Conservation (phyloP, 805 yeast species). For the Metschnikowia kunwiensis region DNA sequence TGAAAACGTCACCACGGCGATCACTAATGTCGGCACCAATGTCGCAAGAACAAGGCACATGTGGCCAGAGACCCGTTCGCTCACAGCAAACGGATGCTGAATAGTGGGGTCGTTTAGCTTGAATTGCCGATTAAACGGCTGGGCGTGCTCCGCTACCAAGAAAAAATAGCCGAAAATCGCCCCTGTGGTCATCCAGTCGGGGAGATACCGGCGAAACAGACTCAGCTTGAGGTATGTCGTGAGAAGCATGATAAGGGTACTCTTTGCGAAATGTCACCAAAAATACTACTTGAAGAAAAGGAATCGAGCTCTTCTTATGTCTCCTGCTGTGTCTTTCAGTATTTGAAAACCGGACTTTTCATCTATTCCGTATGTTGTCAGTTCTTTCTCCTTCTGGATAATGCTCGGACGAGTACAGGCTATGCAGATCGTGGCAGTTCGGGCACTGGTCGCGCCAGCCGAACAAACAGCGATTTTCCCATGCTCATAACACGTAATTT, state of each 20-base stretch:
- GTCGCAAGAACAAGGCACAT: constrained; percentile 29
- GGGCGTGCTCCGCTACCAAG: constrained; percentile 29
- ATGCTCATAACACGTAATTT: too few relatives aligned
- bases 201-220: constrained; percentile 21
- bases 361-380: too few relatives aligned
- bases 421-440: too few relatives aligned
- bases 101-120: constrained; percentile 29
- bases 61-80: constrained; percentile 29
- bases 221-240: constrained; percentile 16
- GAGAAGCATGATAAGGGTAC: constrained; percentile 12
- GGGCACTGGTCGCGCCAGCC: too few relatives aligned
- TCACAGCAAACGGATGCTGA: constrained; percentile 34
- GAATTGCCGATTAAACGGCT: constrained; percentile 37
- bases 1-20: constrained; percentile 13
- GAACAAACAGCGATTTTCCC: too few relatives aligned
- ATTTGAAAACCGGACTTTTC: background rate
- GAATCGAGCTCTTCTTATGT: too few relatives aligned
- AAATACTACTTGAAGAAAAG: too few relatives aligned
- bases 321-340: too few relatives aligned
- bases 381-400: too few relatives aligned
- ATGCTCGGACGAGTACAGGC: too few relatives aligned
- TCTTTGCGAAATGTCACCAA: too few relatives aligned
- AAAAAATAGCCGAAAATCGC: constrained; percentile 27
- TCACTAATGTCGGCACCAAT: constrained; percentile 24
- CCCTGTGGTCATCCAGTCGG: constrained; percentile 32